Conservation (phyloP, 345 rosid species). For the Bruguiera sexangula region DNA sequence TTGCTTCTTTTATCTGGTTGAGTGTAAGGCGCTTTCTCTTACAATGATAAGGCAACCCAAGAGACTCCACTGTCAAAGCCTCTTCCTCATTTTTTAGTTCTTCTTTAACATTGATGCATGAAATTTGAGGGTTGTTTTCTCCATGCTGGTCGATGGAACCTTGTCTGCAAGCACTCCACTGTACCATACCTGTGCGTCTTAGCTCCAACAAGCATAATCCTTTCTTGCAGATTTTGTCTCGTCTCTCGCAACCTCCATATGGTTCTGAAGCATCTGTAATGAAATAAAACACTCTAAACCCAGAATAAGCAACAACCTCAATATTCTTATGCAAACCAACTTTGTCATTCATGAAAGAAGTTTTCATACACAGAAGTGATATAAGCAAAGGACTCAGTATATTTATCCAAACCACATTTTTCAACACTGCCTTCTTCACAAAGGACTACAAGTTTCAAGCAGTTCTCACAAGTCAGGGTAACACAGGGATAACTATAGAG, state of each 20-base stretch:
- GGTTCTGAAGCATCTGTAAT: constrained; percentile 12
- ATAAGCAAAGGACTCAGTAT: too few species aligned
- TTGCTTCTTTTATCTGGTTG: constrained; percentile 24
- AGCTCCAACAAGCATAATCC: constrained; percentile 42
- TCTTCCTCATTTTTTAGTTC: constrained; percentile 36
- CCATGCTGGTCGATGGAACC: constrained; percentile 19
- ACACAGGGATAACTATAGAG: too few species aligned
- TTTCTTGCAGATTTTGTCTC: constrained; percentile 34
- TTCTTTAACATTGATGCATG: constrained; percentile 26
- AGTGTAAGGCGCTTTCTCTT: constrained; percentile 41
- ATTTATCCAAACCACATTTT: too few species aligned
- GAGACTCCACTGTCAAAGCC: constrained; percentile 21
- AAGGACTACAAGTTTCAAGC: too few species aligned
- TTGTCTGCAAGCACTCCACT: constrained; percentile 35
- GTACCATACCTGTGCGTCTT: constrained; percentile 38
- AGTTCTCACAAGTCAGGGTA: too few species aligned
- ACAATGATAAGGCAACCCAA: constrained; percentile 22
- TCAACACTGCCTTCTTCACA: too few species aligned
- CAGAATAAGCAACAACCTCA: neutral
- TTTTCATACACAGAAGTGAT: too few species aligned
- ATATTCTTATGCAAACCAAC: neutral
- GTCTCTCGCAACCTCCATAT: constrained; percentile 8
- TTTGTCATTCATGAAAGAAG: neutral
- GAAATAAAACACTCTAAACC: neutral
- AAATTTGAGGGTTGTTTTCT: constrained; percentile 19